phyloP scores from a whole-genome alignment of 2,329 filamentous ascomycete genomes.

The Sarocladium strictum region DNA sequence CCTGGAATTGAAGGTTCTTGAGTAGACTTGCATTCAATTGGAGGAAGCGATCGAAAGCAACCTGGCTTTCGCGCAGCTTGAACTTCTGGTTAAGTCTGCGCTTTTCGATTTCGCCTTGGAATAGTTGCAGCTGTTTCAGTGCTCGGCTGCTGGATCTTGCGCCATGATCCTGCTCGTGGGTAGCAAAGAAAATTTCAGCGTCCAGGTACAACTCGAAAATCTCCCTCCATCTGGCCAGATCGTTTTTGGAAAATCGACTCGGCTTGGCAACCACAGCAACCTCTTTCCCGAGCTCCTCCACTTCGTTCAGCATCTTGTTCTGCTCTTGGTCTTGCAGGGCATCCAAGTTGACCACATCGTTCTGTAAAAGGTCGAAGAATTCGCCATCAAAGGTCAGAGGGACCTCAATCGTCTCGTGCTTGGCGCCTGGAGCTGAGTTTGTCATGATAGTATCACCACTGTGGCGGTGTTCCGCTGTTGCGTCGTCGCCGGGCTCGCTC shows the following conservation, averaged over 20 bases:
- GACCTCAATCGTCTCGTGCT: constrained; percentile 54
- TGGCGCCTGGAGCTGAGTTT: neutral
- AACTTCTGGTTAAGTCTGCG: constrained; percentile 55
- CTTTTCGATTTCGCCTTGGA: constrained; percentile 60
- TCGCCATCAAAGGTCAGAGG: constrained; percentile 70
- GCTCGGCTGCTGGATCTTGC: constrained; percentile 60
- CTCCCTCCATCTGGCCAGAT: constrained; percentile 70
- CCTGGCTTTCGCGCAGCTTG: constrained; percentile 58
- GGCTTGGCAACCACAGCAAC: constrained; percentile 61
- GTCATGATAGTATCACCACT: neutral
- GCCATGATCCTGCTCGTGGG: constrained; percentile 64
- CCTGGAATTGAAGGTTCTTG: constrained; percentile 76
- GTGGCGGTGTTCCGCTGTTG: constrained; percentile 10
- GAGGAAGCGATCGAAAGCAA: constrained; percentile 63
- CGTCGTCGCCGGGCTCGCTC: neutral
- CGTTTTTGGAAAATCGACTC: constrained; percentile 53
- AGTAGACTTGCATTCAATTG: constrained; percentile 69
- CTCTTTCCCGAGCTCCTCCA: constrained; percentile 57
- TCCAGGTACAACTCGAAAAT: constrained; percentile 80
- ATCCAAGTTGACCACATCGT: constrained; percentile 64
- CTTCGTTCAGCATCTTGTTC: constrained; percentile 54
- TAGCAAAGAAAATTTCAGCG: constrained; percentile 76
- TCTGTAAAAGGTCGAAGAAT: constrained; percentile 73
- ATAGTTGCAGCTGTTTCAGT: constrained; percentile 62
- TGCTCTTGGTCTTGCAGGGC: constrained; percentile 62